Base-by-base conservation (phyloP, 352 stramenopile genomes). In the Globisporangium alternatum region DNA sequence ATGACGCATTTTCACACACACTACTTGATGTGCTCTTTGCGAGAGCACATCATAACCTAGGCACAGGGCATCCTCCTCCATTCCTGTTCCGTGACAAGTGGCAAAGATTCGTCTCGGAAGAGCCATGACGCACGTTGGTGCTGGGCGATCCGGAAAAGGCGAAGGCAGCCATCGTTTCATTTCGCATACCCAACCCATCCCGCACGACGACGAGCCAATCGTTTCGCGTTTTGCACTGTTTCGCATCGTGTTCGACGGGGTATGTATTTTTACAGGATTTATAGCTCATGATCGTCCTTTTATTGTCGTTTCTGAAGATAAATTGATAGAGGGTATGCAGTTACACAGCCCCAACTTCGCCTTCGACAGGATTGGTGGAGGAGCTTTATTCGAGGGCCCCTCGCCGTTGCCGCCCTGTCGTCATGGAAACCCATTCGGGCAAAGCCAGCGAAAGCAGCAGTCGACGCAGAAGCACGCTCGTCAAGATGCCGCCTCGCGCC, bases 361-460 rank as follows among this genome's bases (percentile, higher is more conserved):
- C 12, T 53, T 44, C 25, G 25, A 48, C 28, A 35, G 49, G 55
- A 61, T 61, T 62, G 56, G 56, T 54, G 56, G 56, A 62, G 56
- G 41, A 54, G 56, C 56, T 62, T 62, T 62, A 62, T 62, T 62
- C n/a, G 56, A 62, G 56, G 56, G 56, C 37, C 39, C 37, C 19
- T 13, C 17, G 48, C 21, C n/a, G 3, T 22, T 54, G 25, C 30
- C 28, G 49, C 49, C 49, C 19, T 57, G 30, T 44, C 52, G 52
- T 44, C 49, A 33, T 17, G n/a, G 52, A 21, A 33, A n/a, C 15
- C 49, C 52, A 57, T 57, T 57, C 52, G n/a, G 30, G 52, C 30
- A 57, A 57, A 43, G 52, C 52, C 52, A 57, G 31, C 52, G 30
- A 28, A 43, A 57, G 52, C 52, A 57, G 52, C 52, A 56, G 25